Percentiles rank a stretch among this genome's conserved stretches.
These are phyloP conservation scores for Theobroma cacao DNA, from an alignment of 345 rosid species.

Conservation along the genomic window DNA sequence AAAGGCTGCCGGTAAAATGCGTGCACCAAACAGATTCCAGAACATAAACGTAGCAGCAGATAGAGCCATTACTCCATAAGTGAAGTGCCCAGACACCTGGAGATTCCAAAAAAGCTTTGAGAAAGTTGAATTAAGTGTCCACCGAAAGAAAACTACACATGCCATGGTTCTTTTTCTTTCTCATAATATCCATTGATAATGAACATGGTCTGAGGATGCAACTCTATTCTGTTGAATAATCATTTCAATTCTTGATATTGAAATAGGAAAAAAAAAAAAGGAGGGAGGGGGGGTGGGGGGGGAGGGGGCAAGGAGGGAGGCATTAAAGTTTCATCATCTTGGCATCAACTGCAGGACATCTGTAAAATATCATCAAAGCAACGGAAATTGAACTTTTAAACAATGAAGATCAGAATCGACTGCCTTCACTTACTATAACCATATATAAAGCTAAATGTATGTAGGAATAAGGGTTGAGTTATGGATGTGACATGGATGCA, in stretches of 20 bases:
- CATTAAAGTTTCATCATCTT: neutral
- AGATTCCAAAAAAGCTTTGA: slow-evolving; percentile 13
- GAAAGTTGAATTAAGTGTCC: neutral
- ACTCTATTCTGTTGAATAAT: neutral
- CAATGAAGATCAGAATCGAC: neutral
- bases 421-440: neutral
- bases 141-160: neutral
- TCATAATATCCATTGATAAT: neutral
- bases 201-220: neutral
- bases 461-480: neutral
- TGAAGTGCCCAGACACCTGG: slow-evolving; percentile 91
- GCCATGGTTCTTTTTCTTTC: neutral
- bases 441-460: neutral
- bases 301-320: neutral
- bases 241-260: neutral
- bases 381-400: too few relatives aligned
- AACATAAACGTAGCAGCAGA: slow-evolving; percentile 90
- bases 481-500: neutral
- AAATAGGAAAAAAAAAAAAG: neutral
- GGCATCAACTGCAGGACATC: neutral
- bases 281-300: too few relatives aligned
- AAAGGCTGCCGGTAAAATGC: slow-evolving; percentile 53
- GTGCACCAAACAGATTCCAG: slow-evolving; percentile 84
- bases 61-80: slow-evolving; percentile 97
- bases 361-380: neutral